Evolutionary conservation across 2,329 filamentous ascomycete genomes (phyloP), one percentile per base, ranked within the genome.

Genomic region (Lachnellula arida): DNA sequence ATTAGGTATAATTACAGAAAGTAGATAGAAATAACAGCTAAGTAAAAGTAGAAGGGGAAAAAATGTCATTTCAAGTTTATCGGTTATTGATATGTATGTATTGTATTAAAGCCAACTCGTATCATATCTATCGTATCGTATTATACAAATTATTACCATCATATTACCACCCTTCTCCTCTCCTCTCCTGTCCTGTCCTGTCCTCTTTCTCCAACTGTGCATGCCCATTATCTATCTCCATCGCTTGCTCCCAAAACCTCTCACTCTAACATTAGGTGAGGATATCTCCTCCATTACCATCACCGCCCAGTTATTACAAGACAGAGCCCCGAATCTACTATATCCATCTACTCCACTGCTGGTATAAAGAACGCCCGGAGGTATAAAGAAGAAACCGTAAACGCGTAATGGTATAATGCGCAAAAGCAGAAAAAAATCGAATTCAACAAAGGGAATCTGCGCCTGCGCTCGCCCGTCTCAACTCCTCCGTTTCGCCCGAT

Each of bases 351-450:
- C 28, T 32, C 28, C 28, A 32, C 42, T 44, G 15, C 4, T 44
- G 15, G 6, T 42, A 19, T n/a, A 17, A 19, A 42, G 39, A 42
- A 42, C 39, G 39, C 15, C 39, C 3, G 15, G 39, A 19, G 35
- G n/a, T 42, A 12, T 22, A 40, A 12, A 22, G 34, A 15, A 50
- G 37, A 50, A 25, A 8, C 34, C 12, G 32, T 22, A 28, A 17
- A 50, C 48, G 48, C 48, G 48, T 37, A 39, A 39, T 50, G 48
- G 48, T 50, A 50, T 50, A 37, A 50, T 50, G 48, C 46, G 81
- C 64, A 80, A 82, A 70, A 62, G 78, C 6, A 72, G 79, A 37
- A 82, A 22, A 22, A 34, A 34, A n/a, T 11, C 19, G 82, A 81
- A 2, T 70, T 79, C 15, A 54, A 6, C 79, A 73, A 54, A 79